Base-by-base conservation (phyloP, 345 rosid genomes). In the Passiflora organensis region DNA sequence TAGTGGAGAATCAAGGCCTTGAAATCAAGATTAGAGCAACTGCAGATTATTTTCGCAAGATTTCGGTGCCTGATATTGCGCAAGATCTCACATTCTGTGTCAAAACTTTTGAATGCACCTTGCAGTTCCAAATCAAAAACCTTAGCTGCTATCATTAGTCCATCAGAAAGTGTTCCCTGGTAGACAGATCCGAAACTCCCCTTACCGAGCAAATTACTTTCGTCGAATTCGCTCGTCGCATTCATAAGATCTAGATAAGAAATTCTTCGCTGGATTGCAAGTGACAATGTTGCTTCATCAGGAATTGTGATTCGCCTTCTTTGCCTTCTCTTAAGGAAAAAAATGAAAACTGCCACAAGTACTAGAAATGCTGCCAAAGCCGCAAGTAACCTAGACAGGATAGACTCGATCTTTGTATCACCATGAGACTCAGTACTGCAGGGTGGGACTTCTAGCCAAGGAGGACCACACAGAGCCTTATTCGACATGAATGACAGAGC, bases 191-290 rank as follows among this genome's bases (percentile, higher is more conserved):
- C 51, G 32, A 12, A 56, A 17, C 60, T 22, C 11, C 60, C 51
- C 1, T 0, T 9, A 2, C 59, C 59, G n/a, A 43, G 48, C 10
- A 55, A 16, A 14, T 63, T 63, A 14, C 42, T 23, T 37, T 48
- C 65, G 2, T 6, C 32, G 24, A 70, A 65, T 23, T 55, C 58
- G n/a, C 55, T 28, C 8, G 66, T 55, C 5, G 70, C 70, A 18
- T 11, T 11, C 28, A 10, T 2, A 10, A 60, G 51, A 21, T 60
- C 66, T 0, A 4, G 11, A 13, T 38, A 41, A 10, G 60, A 32
- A 44, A 44, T 18, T 19, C 28, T 28, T 24, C 59, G 58, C 62
- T 32, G 28, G 17, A 13, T 47, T 24, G 44, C 51, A 6, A 38
- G 25, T 2, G 19, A 2, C 36, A 10, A 8, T 12, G 47, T 2